phyloP scores from a whole-genome alignment of 83 land plant species.

The Isoetes engelmannii region DNA sequence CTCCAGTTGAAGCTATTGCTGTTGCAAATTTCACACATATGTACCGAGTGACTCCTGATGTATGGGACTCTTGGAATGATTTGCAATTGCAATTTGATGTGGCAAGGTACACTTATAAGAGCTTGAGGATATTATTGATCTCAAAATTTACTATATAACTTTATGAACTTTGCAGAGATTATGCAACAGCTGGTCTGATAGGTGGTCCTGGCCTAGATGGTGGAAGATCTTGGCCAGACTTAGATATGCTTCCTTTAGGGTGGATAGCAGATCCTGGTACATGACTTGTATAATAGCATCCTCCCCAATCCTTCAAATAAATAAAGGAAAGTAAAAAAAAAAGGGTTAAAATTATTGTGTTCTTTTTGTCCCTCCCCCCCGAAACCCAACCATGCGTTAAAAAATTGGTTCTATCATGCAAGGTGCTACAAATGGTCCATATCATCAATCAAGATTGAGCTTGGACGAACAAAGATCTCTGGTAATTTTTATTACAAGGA shows the following conservation, averaged over 20 bases:
- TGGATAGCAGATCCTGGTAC: slow-evolving; percentile 4
- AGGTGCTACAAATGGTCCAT: slow-evolving; percentile 8
- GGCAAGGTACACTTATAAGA: not conserved
- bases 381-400: not conserved
- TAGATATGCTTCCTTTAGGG: slow-evolving; percentile 12
- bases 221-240: slow-evolving; percentile 9
- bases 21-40: not conserved
- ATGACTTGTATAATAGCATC: not conserved
- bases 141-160: not conserved
- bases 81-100: not conserved
- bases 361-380: not conserved
- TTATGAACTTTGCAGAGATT: not conserved
- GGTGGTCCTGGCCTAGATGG: slow-evolving; percentile 1
- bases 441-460: not conserved
- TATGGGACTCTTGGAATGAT: slow-evolving; percentile 5
- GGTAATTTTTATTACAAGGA: not conserved
- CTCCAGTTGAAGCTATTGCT: not conserved
- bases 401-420: not conserved
- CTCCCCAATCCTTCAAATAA: no score
- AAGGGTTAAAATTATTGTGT: no score
- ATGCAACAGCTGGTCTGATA: slow-evolving; percentile 5
- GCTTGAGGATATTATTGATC: not conserved
- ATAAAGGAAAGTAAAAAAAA: not conserved
- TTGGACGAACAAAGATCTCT: not conserved
- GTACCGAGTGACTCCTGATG: slow-evolving; percentile 3